Evolutionary conservation across 2,329 filamentous ascomycete genomes (phyloP).

Genomic region (Aspergillus spinulosporus): DNA sequence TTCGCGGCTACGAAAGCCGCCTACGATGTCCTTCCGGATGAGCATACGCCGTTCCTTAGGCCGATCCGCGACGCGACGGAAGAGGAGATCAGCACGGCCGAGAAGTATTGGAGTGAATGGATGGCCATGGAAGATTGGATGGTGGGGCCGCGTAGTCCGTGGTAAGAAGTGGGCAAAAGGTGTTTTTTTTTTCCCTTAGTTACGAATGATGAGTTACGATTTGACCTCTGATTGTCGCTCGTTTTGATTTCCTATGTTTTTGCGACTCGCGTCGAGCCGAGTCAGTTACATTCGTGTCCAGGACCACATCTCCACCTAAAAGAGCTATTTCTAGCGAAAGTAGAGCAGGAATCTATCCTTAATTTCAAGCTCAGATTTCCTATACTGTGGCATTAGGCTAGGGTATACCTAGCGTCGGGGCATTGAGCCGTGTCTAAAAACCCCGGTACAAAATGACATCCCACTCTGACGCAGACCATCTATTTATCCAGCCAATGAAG

Average conservation of each 20-base stretch:
- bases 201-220: constrained; percentile 18
- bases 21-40: constrained; percentile 82
- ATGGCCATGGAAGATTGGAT: constrained; percentile 98
- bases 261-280: neutral
- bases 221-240: constrained; percentile 13
- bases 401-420: too few species aligned
- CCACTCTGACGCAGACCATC: too few species aligned
- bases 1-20: constrained; percentile 86
- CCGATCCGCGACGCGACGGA: constrained; percentile 74
- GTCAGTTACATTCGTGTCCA: neutral
- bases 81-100: constrained; percentile 76
- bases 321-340: too few species aligned
- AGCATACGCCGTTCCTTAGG: constrained; percentile 81
- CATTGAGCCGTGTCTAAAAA: too few species aligned
- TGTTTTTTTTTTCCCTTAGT: constrained; percentile 3
- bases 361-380: too few species aligned
- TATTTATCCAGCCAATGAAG: too few species aligned
- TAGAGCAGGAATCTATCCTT: too few species aligned
- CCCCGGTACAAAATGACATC: too few species aligned
- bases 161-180: constrained; percentile 17
- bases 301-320: too few species aligned
- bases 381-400: too few species aligned
- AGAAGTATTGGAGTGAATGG: constrained; percentile 90
- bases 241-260: constrained; percentile 5
- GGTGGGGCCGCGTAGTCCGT: constrained; percentile 68